These are phyloP conservation scores for Cenchrus fungigraminus DNA, from an alignment of 176 grass and related monocot species.

Conservation along the genomic window DNA sequence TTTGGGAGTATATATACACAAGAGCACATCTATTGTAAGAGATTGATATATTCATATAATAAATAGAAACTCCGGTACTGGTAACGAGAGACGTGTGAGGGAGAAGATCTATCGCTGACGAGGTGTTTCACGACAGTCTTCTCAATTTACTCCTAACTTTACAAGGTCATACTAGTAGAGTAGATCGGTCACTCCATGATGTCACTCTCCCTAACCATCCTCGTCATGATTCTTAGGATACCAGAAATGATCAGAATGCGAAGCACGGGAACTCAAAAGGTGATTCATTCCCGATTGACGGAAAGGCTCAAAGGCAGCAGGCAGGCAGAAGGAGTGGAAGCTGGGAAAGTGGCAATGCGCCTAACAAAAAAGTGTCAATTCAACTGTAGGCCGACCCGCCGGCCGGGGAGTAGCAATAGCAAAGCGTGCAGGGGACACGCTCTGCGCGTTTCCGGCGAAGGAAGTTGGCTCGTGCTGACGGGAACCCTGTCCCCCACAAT, in stretches of 20 bases:
- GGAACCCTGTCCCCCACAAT: background rate
- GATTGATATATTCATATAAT: no score
- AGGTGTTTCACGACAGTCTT: no score
- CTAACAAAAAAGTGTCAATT: constrained; percentile 26
- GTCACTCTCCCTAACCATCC: no score
- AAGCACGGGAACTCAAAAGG: background rate
- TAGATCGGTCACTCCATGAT: no score
- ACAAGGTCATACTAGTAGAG: no score
- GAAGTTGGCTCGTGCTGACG: constrained; percentile 30
- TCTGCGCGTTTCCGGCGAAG: constrained; percentile 15
- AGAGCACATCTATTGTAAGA: no score
- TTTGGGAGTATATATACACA: no score
- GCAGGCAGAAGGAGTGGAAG: background rate
- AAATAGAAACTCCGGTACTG: no score
- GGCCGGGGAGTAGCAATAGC: background rate
- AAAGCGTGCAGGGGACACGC: constrained; percentile 36
- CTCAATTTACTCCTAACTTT: no score
- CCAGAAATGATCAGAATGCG: background rate
- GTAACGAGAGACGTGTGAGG: no score
- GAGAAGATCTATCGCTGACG: no score
- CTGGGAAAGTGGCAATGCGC: constrained; percentile 5
- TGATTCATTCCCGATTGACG: background rate
- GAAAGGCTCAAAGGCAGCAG: background rate
- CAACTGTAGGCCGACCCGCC: constrained; percentile 8
- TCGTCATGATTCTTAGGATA: no score